Evolutionary conservation across 352 stramenopile genomes (phyloP), one percentile per base, ranked within the genome.

Genomic region (Globisporangium solare): DNA sequence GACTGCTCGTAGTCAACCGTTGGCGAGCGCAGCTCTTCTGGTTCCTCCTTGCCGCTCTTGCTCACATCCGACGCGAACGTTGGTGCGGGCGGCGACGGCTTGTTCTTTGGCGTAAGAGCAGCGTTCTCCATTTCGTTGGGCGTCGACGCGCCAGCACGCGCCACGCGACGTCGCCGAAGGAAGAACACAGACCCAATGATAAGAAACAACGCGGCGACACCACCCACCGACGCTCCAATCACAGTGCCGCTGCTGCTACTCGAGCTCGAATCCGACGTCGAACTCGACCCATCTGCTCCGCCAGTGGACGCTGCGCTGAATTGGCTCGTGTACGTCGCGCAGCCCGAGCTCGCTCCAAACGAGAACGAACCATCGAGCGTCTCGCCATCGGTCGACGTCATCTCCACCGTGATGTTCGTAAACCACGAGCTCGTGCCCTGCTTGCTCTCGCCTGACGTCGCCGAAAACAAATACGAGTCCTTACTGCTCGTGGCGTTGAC

Each of bases 131-230:
- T 51, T 27, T 89, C 67, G 52, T 57, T 47, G 11, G 68, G 63
- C 21, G 68, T 70, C n/a, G 75, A 49, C 11, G 66, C 22, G 47
- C 51, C 70, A 60, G 13, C 61, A 61, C 55, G 68, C 56, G 65
- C 57, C 47, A 56, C 55, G 24, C 76, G 82, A 40, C 80, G 80
- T 55, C 84, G 84, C 21, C 77, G 73, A 14, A 91, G 53, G 6
- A 87, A 69, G 40, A 94, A 76, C 54, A 92, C 65, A 1, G 79
- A 88, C 2, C 67, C 80, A 17, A 88, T 63, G 52, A 92, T 73
- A n/a, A 92, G 57, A 12, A 92, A 39, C 41, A 94, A 53, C 27
- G 63, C 82, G 20, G 31, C 78, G 24, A 79, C 43, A 17, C 54
- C 67, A 32, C 78, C 76, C 8, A 70, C 24, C 15, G 83, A 39